These are phyloP conservation scores for Sarocladium brachiariae DNA, from an alignment of 2,329 filamentous ascomycete genomes.

Conservation along the genomic window DNA sequence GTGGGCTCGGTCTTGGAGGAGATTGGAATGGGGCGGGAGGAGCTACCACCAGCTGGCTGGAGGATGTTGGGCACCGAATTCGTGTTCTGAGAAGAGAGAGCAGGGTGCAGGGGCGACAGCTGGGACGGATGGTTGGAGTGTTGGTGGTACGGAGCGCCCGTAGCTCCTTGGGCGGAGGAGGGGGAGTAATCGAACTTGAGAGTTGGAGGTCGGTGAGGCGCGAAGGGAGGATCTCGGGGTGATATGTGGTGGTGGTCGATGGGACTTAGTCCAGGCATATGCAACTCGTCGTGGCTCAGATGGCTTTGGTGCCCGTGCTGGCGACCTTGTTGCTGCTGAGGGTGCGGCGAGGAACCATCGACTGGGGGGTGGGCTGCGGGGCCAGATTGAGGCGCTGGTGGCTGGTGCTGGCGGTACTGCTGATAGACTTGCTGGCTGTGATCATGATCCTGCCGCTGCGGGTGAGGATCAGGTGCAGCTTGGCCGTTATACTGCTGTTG, in stretches of 20 bases:
- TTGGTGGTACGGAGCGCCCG: slow-evolving; percentile 12
- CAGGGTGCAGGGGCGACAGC: slow-evolving; percentile 8
- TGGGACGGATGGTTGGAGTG: slow-evolving; percentile 26
- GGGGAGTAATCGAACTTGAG: slow-evolving; percentile 42
- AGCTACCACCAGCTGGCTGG: slow-evolving; percentile 44
- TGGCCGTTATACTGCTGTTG: slow-evolving; percentile 17
- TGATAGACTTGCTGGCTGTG: slow-evolving; percentile 6
- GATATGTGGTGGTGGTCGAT: slow-evolving; percentile 32
- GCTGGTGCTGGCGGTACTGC: slow-evolving; percentile 12
- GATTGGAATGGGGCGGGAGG: slow-evolving; percentile 26
- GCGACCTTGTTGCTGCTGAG: slow-evolving; percentile 6
- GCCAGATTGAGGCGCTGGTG: slow-evolving; percentile 13
- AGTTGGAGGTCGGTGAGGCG: slow-evolving; percentile 31
- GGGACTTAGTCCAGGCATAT: slow-evolving; percentile 40
- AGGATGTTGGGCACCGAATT: slow-evolving; percentile 50
- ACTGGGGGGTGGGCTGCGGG: slow-evolving; percentile 13
- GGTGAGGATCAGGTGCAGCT: background rate
- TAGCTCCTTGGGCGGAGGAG: slow-evolving; percentile 25
- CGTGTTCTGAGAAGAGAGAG: slow-evolving; percentile 15
- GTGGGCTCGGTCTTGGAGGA: slow-evolving; percentile 38
- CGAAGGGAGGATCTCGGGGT: slow-evolving; percentile 36
- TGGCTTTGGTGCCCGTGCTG: background rate
- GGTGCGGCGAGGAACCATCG: slow-evolving; percentile 12
- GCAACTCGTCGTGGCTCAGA: slow-evolving; percentile 43
- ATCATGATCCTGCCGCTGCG: slow-evolving; percentile 10